Conservation (phyloP, 2,329 filamentous ascomycete species). For the Aspergillus tamarii region DNA sequence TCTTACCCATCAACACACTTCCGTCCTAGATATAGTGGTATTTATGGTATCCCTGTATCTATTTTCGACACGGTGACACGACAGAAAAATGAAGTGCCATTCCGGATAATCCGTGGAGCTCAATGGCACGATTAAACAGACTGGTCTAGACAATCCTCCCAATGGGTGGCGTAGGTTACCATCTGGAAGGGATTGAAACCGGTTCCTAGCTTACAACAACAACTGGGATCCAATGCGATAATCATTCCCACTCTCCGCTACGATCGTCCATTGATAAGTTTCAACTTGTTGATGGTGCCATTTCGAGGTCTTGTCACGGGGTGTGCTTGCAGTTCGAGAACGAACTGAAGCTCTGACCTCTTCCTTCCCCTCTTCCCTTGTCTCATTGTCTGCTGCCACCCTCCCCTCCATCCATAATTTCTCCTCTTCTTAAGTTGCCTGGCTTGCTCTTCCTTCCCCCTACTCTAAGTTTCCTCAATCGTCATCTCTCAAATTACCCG, state of each 20-base stretch:
- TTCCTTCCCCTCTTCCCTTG: constrained; percentile 9
- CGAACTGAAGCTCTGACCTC: neutral
- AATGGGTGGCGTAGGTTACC: neutral
- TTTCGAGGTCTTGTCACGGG: neutral
- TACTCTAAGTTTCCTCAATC: neutral
- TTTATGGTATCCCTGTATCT: neutral
- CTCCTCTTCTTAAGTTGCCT: neutral
- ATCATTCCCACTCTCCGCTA: neutral
- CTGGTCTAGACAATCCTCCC: neutral
- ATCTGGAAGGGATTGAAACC: constrained; percentile 7
- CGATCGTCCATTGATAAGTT: neutral
- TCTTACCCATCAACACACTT: neutral
- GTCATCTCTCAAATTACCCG: neutral
- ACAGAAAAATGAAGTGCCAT: neutral
- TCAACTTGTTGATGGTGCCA: neutral
- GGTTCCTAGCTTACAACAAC: constrained; percentile 1
- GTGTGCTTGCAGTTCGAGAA: neutral
- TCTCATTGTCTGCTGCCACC: neutral
- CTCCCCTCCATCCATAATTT: neutral
- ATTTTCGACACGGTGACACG: neutral
- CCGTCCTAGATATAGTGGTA: neutral
- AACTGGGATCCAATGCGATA: neutral
- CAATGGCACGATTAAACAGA: neutral
- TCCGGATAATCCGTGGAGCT: neutral
- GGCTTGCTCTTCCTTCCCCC: neutral